phyloP scores from a whole-genome alignment of 75 land plant genomes.

The Picea glauca region DNA sequence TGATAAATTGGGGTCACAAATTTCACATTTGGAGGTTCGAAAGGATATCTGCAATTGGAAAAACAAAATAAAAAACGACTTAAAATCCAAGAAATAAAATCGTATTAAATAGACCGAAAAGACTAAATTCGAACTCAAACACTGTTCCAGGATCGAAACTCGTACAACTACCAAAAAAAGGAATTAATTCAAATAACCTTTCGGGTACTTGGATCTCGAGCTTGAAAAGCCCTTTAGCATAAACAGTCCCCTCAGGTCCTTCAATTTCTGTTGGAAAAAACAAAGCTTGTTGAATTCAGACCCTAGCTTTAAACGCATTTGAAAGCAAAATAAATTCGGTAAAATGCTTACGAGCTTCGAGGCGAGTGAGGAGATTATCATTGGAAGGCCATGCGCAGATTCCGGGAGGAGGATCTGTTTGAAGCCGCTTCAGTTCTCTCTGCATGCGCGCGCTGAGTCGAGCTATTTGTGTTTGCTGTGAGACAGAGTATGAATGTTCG shows the following conservation, averaged over 20 bases:
- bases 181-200: conserved; percentile 28
- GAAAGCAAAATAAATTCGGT: background rate
- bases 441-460: conserved; percentile 72
- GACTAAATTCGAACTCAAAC: background rate
- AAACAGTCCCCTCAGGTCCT: conserved; percentile 91
- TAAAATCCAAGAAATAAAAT: background rate
- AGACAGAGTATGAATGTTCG: too few relatives aligned
- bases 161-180: background rate
- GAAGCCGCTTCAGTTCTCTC: conserved; percentile 74
- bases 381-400: conserved; percentile 58
- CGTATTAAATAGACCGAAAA: background rate
- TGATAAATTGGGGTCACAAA: conserved; percentile 90
- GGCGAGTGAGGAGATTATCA: conserved; percentile 28
- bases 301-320: background rate
- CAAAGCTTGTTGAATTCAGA: background rate
- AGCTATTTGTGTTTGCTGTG: conserved; percentile 59
- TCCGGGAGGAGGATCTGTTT: conserved; percentile 80
- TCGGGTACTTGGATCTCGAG: conserved; percentile 83
- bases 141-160: too few relatives aligned
- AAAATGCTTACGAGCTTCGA: conserved; percentile 64
- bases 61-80: background rate
- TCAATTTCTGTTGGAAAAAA: conserved; percentile 45
- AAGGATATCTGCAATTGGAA: conserved; percentile 67
- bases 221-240: conserved; percentile 67
- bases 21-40: conserved; percentile 87